Conservation (phyloP, 2,329 filamentous ascomycete genomes). For the Exophiala oligosperma region DNA sequence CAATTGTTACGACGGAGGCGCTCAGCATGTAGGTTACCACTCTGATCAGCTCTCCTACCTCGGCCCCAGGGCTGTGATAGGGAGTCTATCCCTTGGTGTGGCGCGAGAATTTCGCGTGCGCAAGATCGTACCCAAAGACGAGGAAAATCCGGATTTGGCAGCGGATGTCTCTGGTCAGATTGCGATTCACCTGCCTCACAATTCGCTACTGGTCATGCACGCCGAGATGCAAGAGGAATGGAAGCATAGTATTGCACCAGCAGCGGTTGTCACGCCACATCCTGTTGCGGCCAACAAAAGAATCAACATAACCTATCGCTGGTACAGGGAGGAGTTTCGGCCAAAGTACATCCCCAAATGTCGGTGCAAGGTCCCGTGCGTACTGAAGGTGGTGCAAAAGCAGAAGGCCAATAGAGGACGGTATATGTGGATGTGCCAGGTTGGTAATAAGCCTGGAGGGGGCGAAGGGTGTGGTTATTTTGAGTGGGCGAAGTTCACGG, state of each 20-base stretch:
- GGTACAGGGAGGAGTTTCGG: conserved; percentile 76
- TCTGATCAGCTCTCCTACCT: conserved; percentile 91
- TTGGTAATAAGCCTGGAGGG: conserved; percentile 44
- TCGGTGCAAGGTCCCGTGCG: conserved; percentile 66
- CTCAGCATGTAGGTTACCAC: conserved; percentile 87
- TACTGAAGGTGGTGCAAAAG: conserved; percentile 75
- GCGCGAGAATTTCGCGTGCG: conserved; percentile 91
- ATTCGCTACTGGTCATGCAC: conserved; percentile 92
- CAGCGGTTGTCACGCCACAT: conserved; percentile 77
- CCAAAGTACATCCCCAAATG: conserved; percentile 78
- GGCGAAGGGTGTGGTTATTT: conserved; percentile 71
- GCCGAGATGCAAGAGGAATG: conserved; percentile 97
- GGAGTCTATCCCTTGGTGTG: conserved; percentile 85
- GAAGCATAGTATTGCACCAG: conserved; percentile 84
- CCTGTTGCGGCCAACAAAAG: conserved; percentile 75
- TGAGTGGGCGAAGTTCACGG: conserved; percentile 81
- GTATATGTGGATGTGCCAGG: conserved; percentile 95
- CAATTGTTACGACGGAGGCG: conserved; percentile 84
- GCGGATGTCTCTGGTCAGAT: conserved; percentile 77
- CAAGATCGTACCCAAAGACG: conserved; percentile 65
- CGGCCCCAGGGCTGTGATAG: conserved; percentile 84
- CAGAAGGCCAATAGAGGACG: conserved; percentile 73
- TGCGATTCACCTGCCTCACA: conserved; percentile 89
- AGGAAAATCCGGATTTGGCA: conserved; percentile 20
- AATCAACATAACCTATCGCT: conserved; percentile 92